These are phyloP conservation scores for Mikania micrantha DNA, from an alignment of 129 eudicot genomes.

Conservation along the genomic window DNA sequence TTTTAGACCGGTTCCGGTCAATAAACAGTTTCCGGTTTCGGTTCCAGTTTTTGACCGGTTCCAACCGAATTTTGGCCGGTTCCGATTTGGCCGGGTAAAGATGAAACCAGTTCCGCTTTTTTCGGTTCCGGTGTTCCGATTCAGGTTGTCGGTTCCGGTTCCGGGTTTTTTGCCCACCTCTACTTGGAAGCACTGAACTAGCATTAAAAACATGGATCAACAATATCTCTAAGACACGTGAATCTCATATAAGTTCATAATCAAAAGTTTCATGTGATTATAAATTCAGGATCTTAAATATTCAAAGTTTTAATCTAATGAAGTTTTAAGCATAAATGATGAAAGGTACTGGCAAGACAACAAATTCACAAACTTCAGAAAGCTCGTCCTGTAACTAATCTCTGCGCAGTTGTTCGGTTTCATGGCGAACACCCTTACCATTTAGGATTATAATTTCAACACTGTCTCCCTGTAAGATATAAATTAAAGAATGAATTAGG, in stretches of 20 bases:
- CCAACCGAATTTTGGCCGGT: no score
- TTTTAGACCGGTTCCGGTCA: no score
- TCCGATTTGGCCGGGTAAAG: no score
- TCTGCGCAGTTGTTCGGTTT: conserved; percentile 75
- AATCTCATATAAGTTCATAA: conserved; percentile 10
- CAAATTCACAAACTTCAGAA: conserved; percentile 11
- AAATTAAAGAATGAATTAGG: neutral
- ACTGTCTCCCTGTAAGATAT: conserved; percentile 70
- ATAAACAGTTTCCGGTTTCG: no score
- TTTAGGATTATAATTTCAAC: conserved; percentile 72
- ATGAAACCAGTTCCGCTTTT: no score
- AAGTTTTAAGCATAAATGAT: neutral
- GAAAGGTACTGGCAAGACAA: conserved; percentile 1
- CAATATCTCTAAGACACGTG: no score
- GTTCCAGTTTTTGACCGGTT: no score
- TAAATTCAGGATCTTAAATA: conserved; percentile 14
- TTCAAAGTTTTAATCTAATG: conserved; percentile 11
- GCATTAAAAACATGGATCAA: no score
- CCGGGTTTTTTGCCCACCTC: no score
- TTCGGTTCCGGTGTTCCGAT: no score
- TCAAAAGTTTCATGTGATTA: conserved; percentile 3
- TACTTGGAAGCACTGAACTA: no score
- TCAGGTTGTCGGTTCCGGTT: no score
- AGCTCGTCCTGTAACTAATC: conserved; percentile 32
- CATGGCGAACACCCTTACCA: conserved; percentile 62